Evolutionary conservation across 306 rosid genomes (phyloP), one percentile per base, ranked within the genome.

Genomic region (Gastrolobium bilobum): DNA sequence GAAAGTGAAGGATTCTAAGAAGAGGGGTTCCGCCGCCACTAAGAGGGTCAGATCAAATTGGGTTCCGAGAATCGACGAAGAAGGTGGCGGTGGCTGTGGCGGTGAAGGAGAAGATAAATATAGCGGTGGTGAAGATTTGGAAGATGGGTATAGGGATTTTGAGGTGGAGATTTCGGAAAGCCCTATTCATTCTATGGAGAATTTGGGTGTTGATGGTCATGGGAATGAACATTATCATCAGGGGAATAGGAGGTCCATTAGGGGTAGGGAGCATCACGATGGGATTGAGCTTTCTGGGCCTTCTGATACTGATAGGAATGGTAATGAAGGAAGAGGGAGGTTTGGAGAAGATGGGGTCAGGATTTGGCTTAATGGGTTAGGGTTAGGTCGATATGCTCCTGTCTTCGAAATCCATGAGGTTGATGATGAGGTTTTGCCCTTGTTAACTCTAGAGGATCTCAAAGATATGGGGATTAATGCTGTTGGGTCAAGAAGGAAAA

Each of bases 401-500:
- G 89, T 94, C 37, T 94, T 94, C 3, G 91, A 94, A 82, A 86
- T 94, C 15, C 98, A 94, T 11, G 98, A 94, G 81, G 97, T 94
- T 7, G 98, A 94, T 82, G 97, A 94, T 52, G 98, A 91, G 82
- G 93, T 94, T 7, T 76, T 94, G 83, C 94, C 97, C 7, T 81
- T 90, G 91, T 77, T 94, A 26, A 81, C 85, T 1, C 63, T 75
- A 5, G 85, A 81, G 79, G 98, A 93, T 86, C 94, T 93, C 71
- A 91, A 93, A 83, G 97, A 91, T 73, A 93, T 93, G 98, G 97
- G 98, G 51, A 87, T 93, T n/a, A 88, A 70, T 79, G 98, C 97
- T 5, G 98, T 91, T 65, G 97, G 97, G 5, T 89, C 97, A 0
- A 87, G 97, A 68, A 89, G 98, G 62, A 93, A 93, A 86, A 88